phyloP scores from a whole-genome alignment of 768 basidiomycete genomes.

The Suillus luteus region DNA sequence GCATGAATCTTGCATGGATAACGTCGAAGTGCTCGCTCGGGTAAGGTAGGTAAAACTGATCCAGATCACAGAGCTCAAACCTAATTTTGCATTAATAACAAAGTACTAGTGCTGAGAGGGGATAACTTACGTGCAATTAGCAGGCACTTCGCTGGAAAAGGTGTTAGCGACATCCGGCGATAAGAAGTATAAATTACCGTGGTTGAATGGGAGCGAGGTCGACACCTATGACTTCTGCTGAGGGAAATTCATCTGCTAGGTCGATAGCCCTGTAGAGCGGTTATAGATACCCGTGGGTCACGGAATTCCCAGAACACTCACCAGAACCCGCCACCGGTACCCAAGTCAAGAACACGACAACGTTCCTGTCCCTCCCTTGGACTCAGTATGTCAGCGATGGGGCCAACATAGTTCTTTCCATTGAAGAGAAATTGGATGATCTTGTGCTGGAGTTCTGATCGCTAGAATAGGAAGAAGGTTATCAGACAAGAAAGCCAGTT shows the following conservation, averaged over 20 bases:
- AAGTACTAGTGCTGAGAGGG: slow-evolving; percentile 3
- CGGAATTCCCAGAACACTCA: slow-evolving; percentile 29
- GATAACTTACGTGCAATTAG: slow-evolving; percentile 68
- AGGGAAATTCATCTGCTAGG: slow-evolving; percentile 72
- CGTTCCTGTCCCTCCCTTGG: slow-evolving; percentile 32
- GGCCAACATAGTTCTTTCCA: slow-evolving; percentile 67
- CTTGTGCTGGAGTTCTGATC: slow-evolving; percentile 62
- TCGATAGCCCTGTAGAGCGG: slow-evolving; percentile 58
- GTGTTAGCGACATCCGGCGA: slow-evolving; percentile 19
- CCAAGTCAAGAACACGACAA: slow-evolving; percentile 60
- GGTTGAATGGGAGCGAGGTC: slow-evolving; percentile 77
- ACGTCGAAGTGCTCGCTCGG: slow-evolving; percentile 64
- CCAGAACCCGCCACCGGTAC: slow-evolving; percentile 69
- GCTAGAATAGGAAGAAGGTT: slow-evolving; percentile 39
- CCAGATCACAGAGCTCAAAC: slow-evolving; percentile 75
- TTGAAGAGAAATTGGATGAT: slow-evolving; percentile 67
- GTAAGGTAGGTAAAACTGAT: slow-evolving; percentile 62
- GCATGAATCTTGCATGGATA: slow-evolving; percentile 69
- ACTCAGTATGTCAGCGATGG: slow-evolving; percentile 56
- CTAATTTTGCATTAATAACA: slow-evolving; percentile 27
- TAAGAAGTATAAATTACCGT: slow-evolving; percentile 41
- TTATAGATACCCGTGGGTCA: slow-evolving; percentile 6
- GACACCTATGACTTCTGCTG: slow-evolving; percentile 65
- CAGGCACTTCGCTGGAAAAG: slow-evolving; percentile 55
- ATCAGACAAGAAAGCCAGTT: slow-evolving; percentile 8